Conservation (phyloP, 2,329 filamentous ascomycete genomes). For the Aureobasidium subglaciale region DNA sequence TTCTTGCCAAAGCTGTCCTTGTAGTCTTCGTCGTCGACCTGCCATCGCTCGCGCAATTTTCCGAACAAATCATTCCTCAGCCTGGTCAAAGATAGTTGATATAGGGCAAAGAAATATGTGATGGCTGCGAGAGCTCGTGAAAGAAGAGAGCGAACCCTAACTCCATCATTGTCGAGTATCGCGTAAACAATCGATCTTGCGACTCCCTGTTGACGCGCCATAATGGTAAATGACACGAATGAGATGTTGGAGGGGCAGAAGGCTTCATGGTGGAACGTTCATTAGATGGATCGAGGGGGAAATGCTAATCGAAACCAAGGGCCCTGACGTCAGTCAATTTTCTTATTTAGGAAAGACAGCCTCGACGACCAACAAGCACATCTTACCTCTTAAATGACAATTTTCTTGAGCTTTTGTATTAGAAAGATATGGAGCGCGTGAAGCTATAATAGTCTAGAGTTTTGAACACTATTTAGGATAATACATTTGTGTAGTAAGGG, state of each 20-base stretch:
- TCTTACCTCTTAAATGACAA: no score
- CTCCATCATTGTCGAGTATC: slow-evolving; percentile 7
- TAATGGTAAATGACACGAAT: slow-evolving; percentile 9
- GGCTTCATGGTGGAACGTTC: not conserved
- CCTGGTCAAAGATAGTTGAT: slow-evolving; percentile 5
- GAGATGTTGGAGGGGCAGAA: not conserved
- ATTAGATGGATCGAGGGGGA: not conserved
- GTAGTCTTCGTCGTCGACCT: slow-evolving; percentile 49
- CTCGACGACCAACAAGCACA: no score
- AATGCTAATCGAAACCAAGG: not conserved
- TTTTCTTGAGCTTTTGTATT: no score
- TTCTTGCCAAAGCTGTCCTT: slow-evolving; percentile 43
- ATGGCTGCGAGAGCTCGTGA: slow-evolving; percentile 9
- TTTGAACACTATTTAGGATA: no score
- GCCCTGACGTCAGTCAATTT: no score
- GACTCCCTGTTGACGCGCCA: slow-evolving; percentile 16
- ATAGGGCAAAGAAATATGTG: slow-evolving; percentile 16
- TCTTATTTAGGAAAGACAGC: no score
- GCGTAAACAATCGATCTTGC: slow-evolving; percentile 16
- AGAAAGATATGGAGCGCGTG: no score
- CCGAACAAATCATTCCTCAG: slow-evolving; percentile 41
- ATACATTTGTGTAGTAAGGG: no score
- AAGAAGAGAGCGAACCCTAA: slow-evolving; percentile 1
- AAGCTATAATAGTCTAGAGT: no score
- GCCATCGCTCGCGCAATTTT: slow-evolving; percentile 47